phyloP scores from a whole-genome alignment of 805 yeast genomes.

The Barnettozyma californica region DNA sequence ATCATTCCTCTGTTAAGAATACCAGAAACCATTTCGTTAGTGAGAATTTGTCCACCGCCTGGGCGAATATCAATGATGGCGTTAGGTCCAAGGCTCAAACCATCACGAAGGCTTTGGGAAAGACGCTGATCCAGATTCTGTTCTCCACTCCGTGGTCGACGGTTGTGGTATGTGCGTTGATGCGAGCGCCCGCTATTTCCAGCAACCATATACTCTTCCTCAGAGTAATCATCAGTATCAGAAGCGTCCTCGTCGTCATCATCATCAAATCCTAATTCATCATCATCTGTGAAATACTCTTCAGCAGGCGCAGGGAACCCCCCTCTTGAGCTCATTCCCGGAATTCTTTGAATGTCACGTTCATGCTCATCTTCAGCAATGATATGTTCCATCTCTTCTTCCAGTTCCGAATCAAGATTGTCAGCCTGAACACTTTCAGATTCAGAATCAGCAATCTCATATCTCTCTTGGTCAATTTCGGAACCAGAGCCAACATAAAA shows the following conservation, averaged over 20 bases:
- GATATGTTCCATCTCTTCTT: conserved; percentile 9
- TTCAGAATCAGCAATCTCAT: conserved; percentile 11
- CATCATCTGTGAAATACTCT: conserved; percentile 4
- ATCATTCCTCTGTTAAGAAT: background rate
- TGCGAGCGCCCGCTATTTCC: background rate
- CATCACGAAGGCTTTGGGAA: background rate
- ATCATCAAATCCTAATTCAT: conserved; percentile 12
- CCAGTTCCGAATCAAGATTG: conserved; percentile 7
- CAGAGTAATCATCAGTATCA: conserved; percentile 21
- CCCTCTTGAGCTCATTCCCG: background rate
- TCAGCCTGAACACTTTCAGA: conserved; percentile 7
- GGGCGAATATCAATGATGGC: background rate
- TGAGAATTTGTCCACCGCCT: background rate
- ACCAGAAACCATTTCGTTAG: background rate
- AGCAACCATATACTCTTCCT: background rate
- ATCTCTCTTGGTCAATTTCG: conserved; percentile 20
- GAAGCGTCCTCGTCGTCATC: conserved; percentile 11
- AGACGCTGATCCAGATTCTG: background rate
- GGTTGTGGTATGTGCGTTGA: background rate
- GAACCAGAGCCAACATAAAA: conserved; percentile 26
- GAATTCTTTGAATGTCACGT: background rate
- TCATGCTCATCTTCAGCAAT: conserved; percentile 2
- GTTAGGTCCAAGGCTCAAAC: background rate
- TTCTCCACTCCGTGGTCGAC: conserved; percentile 2
- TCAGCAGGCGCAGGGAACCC: background rate